Evolutionary conservation across 1,284 basidiomycete species (phyloP).

Genomic region (Cystobasidium slooffiae): DNA sequence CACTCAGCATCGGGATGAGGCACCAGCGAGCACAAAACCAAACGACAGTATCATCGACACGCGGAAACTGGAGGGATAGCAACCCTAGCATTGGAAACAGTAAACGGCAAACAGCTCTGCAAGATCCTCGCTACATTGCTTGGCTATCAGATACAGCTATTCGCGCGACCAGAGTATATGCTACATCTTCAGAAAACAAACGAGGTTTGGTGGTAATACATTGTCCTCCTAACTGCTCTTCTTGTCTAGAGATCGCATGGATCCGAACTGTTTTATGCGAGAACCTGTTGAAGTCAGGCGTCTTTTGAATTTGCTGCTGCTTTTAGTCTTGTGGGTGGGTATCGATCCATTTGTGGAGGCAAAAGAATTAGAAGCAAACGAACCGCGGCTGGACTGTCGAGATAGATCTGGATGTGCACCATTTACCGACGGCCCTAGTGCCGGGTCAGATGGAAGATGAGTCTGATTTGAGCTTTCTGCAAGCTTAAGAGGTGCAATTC

Average conservation of each 20-base stretch:
- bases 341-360: background rate
- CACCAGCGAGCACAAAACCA: too few relatives aligned
- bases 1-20: too few relatives aligned
- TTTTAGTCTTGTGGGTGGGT: conserved; percentile 5
- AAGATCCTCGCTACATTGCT: too few relatives aligned
- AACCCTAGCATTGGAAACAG: too few relatives aligned
- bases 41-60: too few relatives aligned
- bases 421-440: background rate
- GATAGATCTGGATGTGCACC: background rate
- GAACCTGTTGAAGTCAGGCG: conserved; percentile 1
- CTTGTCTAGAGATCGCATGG: conserved; percentile 7
- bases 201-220: background rate
- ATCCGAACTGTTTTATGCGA: conserved; percentile 6
- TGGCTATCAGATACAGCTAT: too few relatives aligned
- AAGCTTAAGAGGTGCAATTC: too few relatives aligned
- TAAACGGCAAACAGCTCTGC: too few relatives aligned
- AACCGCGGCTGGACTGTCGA: background rate
- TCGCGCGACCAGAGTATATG: too few relatives aligned
- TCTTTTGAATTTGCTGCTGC: conserved; percentile 5
- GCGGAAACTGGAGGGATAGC: too few relatives aligned
- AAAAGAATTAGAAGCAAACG: background rate
- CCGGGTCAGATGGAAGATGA: too few relatives aligned
- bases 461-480: background rate
- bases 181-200: too few relatives aligned
- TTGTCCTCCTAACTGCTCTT: background rate